Evolutionary conservation across 306 rosid genomes (phyloP), one percentile per base, ranked within the genome.

Genomic region (Gastrolobium villosum): DNA sequence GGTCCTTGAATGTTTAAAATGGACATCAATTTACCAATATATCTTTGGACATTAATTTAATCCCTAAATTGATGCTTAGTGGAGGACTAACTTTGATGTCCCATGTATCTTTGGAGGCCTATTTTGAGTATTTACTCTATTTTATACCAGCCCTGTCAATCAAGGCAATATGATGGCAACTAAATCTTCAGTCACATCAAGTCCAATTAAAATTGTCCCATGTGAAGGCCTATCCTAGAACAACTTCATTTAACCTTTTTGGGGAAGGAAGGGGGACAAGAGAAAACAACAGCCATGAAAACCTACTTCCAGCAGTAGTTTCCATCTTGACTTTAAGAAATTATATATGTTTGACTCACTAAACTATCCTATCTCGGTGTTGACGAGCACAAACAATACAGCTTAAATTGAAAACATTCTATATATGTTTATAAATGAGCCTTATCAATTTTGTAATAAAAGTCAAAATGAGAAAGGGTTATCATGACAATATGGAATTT

Each of bases 381-480:
- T 41, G 40, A 64, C 40, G 13, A 72, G 32, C 45, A 36, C 14
- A 72, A 44, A 72, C 11, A 20, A 80, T 11, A 20, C 43, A 66
- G 74, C 50, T 65, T 74, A 61, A 74, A 49, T 40, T 37, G 65
- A 10, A 46, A 71, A 62, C 3, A 53, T 41, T 35, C 7, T 52
- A 9, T 13, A 2, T 39, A 40, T 31, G 14, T 60, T 70, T 26
- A 62, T 66, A 32, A 41, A 11, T 5, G 6, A 71, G 39, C 26
- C 43, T 52, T 79, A 4, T 14, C n/a, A 71, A 72, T 54, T 36
- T 64, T 64, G 10, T 41, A 32, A 65, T 40, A 32, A 11, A 43
- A 35, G n/a, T 69, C 32, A 69, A 71, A 85, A 41, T 52, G 64
- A 14, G 46, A 52, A 72, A 28, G 65, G 41, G 54, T 67, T 32